A percentile compares a stretch with the other conserved stretches of the same genome.
Evolutionary conservation across 2,329 filamentous ascomycete genomes (phyloP).

Genomic region (Claviceps digitariae): DNA sequence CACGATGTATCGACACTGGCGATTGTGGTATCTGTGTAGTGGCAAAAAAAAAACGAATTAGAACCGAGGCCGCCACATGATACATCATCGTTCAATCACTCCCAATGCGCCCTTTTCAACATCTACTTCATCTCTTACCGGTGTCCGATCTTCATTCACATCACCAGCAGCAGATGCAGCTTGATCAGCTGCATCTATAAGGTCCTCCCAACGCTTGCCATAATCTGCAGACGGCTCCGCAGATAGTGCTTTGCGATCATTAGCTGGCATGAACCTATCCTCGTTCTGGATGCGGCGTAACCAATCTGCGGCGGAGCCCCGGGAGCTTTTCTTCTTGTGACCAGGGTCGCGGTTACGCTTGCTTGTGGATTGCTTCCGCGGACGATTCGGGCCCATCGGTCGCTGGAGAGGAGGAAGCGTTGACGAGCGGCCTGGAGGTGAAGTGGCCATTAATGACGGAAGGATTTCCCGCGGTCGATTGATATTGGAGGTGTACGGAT

Average conservation of each 20-base stretch:
- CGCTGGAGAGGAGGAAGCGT: constrained; percentile 76
- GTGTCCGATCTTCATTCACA: constrained; percentile 79
- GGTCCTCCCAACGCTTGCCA: constrained; percentile 89
- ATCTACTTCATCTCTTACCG: constrained; percentile 42
- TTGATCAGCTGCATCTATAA: constrained; percentile 70
- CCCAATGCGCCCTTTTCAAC: neutral
- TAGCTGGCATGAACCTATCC: constrained; percentile 49
- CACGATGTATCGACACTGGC: constrained; percentile 48
- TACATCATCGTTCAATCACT: neutral
- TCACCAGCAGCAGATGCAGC: constrained; percentile 79
- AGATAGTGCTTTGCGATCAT: constrained; percentile 71
- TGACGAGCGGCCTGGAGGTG: constrained; percentile 75
- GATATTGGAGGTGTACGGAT: constrained; percentile 50
- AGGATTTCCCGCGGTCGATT: constrained; percentile 53
- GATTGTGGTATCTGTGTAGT: constrained; percentile 46
- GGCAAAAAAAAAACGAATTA: no score
- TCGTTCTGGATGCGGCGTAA: constrained; percentile 44
- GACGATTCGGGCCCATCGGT: constrained; percentile 54
- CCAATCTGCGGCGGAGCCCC: constrained; percentile 55
- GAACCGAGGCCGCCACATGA: neutral
- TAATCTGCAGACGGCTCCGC: constrained; percentile 71
- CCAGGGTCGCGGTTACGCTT: constrained; percentile 63
- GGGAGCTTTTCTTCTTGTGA: constrained; percentile 69
- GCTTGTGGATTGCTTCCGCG: constrained; percentile 75
- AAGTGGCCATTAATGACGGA: constrained; percentile 68